These are phyloP conservation scores for Blastocystis sp. DNA, from an alignment of 352 stramenopile genomes.

Conservation along the genomic window DNA sequence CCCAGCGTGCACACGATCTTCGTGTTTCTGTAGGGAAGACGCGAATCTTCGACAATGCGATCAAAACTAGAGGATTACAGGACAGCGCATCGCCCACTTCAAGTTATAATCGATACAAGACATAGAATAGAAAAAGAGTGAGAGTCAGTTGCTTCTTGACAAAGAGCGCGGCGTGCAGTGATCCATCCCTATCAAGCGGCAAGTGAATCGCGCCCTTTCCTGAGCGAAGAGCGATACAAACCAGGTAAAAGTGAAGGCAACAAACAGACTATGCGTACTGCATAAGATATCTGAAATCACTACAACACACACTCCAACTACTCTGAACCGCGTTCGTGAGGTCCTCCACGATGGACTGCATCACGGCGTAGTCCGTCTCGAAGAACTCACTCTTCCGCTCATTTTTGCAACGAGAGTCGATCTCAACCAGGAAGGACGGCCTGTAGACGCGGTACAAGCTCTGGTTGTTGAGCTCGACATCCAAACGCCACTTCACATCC, in stretches of 20 bases:
- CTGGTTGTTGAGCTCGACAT: conserved; percentile 53
- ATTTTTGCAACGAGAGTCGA: neutral
- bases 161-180: neutral
- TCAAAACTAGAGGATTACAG: conserved; percentile 41
- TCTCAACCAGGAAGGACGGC: conserved; percentile 35
- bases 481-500: conserved; percentile 36
- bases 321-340: conserved; percentile 34
- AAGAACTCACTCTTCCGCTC: conserved; percentile 27
- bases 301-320: conserved; percentile 45
- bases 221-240: too few species aligned
- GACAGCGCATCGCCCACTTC: neutral
- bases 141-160: conserved; percentile 30
- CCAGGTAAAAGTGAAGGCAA: too few species aligned
- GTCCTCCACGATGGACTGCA: neutral
- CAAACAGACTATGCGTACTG: neutral
- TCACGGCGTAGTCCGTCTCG: conserved; percentile 27
- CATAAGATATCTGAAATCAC: conserved; percentile 53
- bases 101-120: conserved; percentile 73
- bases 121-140: conserved; percentile 2
- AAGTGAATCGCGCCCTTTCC: too few species aligned
- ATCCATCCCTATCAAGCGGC: too few species aligned
- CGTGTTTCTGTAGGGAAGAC: conserved; percentile 82
- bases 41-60: conserved; percentile 1
- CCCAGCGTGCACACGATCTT: conserved; percentile 99
- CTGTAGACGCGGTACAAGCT: neutral